phyloP scores from a whole-genome alignment of 495 filamentous ascomycete species.

The Geoglossum glabrum region DNA sequence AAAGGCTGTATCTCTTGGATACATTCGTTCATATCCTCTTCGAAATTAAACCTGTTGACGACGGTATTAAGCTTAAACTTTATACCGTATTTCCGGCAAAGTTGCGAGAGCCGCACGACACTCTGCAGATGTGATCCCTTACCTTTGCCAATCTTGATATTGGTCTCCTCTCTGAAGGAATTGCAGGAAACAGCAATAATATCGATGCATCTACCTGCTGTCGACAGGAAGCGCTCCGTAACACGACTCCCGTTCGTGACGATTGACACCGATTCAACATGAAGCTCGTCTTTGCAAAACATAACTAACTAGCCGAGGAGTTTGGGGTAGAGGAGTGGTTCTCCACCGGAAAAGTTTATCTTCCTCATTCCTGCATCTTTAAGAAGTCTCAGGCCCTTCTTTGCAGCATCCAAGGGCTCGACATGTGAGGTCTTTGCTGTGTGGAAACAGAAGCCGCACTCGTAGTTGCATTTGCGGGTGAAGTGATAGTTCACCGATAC shows the following conservation, averaged over 20 bases:
- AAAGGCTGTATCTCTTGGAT: slow-evolving; percentile 26
- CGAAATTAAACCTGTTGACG: slow-evolving; percentile 27
- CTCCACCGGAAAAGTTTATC: slow-evolving; percentile 39
- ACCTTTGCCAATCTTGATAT: slow-evolving; percentile 31
- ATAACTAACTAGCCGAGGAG: slow-evolving; percentile 25
- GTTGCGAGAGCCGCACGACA: slow-evolving; percentile 22
- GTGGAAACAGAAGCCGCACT: slow-evolving; percentile 37
- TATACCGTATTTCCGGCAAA: slow-evolving; percentile 27
- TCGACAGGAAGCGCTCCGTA: slow-evolving; percentile 21
- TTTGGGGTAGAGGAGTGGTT: slow-evolving; percentile 34
- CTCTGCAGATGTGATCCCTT: slow-evolving; percentile 24
- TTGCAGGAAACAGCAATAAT: slow-evolving; percentile 36
- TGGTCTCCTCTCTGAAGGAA: slow-evolving; percentile 33
- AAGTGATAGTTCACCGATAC: slow-evolving; percentile 31
- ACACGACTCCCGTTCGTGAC: slow-evolving; percentile 33
- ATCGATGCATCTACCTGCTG: slow-evolving; percentile 27
- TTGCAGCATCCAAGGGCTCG: slow-evolving; percentile 18
- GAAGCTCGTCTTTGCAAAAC: slow-evolving; percentile 30
- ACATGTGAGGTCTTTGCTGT: slow-evolving; percentile 29
- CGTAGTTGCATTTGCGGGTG: slow-evolving; percentile 30
- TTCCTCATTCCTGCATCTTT: slow-evolving; percentile 33
- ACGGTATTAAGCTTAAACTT: slow-evolving; percentile 43
- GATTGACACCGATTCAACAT: slow-evolving; percentile 31
- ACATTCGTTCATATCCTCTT: slow-evolving; percentile 32
- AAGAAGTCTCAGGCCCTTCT: slow-evolving; percentile 27